Evolutionary conservation across 2,329 filamentous ascomycete genomes (phyloP).

Genomic region (Ophiocordyceps camponoti-leonardi): DNA sequence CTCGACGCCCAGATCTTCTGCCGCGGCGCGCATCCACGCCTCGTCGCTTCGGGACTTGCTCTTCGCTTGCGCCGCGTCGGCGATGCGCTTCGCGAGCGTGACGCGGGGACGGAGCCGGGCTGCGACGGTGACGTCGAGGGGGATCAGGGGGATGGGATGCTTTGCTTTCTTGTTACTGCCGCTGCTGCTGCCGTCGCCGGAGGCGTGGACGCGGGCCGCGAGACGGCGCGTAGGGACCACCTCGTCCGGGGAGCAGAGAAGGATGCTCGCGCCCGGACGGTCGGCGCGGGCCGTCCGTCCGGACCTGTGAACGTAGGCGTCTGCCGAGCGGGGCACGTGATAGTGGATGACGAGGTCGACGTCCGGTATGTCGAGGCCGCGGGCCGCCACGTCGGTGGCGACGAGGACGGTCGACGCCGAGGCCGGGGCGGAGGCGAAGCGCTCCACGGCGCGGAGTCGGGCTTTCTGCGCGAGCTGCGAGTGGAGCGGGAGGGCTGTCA

Average conservation of each 20-base stretch:
- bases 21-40: conserved; percentile 66
- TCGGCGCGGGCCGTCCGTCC: conserved; percentile 82
- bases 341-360: conserved; percentile 90
- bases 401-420: conserved; percentile 55
- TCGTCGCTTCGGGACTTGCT: conserved; percentile 74
- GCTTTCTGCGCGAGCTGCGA: conserved; percentile 95
- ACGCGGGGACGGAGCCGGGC: conserved; percentile 61
- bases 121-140: conserved; percentile 68
- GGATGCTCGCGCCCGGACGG: conserved; percentile 60
- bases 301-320: conserved; percentile 89
- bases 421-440: conserved; percentile 43
- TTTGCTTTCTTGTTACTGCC: no score
- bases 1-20: conserved; percentile 84
- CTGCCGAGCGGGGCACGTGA: conserved; percentile 78
- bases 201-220: conserved; percentile 71
- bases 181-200: no score
- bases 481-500: conserved; percentile 65
- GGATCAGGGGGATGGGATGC: conserved; percentile 62
- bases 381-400: conserved; percentile 83
- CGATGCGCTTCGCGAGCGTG: conserved; percentile 68
- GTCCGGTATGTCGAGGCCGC: conserved; percentile 81
- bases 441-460: conserved; percentile 78
- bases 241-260: conserved; percentile 85
- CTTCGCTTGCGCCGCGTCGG: conserved; percentile 69
- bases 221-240: conserved; percentile 69